Evolutionary conservation across 164 flowering plant species (phyloP).

Genomic region (Berberis vulgaris): DNA sequence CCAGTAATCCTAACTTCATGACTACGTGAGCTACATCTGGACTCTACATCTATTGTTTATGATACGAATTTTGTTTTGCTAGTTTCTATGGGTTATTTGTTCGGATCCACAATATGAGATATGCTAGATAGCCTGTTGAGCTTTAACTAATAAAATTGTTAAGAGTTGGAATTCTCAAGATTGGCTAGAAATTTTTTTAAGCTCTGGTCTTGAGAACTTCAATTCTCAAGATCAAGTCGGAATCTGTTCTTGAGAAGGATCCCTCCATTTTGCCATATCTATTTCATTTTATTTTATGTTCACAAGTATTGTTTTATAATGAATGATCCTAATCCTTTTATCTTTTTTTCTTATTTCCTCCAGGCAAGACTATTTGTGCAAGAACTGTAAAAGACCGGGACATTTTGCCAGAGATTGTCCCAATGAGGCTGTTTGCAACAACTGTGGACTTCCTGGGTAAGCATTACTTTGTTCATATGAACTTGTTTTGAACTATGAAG

Average conservation of each 20-base stretch:
- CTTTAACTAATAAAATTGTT: no score
- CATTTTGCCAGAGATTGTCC: slow-evolving; percentile 49
- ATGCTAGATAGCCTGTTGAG: not conserved
- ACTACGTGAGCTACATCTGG: not conserved
- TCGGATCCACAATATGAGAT: not conserved
- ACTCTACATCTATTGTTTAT: not conserved
- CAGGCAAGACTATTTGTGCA: slow-evolving; percentile 36
- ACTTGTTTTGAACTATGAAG: not conserved
- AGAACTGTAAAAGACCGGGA: slow-evolving; percentile 41
- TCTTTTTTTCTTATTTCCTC: not conserved
- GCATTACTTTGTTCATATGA: not conserved
- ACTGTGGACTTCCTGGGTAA: slow-evolving; percentile 49
- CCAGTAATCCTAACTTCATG: no score
- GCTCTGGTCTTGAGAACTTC: no score
- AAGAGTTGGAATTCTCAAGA: no score
- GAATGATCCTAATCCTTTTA: not conserved
- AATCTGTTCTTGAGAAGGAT: no score
- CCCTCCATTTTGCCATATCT: not conserved
- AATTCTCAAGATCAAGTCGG: no score
- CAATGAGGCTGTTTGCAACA: slow-evolving; percentile 36
- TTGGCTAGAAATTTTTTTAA: no score
- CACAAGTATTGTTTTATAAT: not conserved
- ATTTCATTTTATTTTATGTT: not conserved
- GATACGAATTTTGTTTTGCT: not conserved
- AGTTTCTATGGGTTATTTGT: not conserved